phyloP scores from a whole-genome alignment of 2,329 filamentous ascomycete genomes.

The Dactylellina haptotyla region DNA sequence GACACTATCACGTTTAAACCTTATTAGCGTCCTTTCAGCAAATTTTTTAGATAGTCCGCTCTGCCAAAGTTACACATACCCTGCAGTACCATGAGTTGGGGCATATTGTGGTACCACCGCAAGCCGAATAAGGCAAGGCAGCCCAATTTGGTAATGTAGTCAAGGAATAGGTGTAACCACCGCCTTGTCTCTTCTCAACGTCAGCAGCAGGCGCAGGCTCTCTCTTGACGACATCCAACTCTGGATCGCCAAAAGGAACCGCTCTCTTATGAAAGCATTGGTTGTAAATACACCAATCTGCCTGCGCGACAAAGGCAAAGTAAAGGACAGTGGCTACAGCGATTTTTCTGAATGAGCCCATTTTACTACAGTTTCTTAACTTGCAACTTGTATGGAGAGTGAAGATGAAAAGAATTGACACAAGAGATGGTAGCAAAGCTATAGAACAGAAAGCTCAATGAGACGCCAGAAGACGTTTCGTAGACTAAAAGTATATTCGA shows the following conservation, averaged over 20 bases:
- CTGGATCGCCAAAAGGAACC: not conserved
- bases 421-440: too few species aligned
- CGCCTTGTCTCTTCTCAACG: slow-evolving; percentile 14
- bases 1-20: slow-evolving; percentile 8
- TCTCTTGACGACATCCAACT: slow-evolving; percentile 9
- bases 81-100: slow-evolving; percentile 12
- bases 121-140: slow-evolving; percentile 11
- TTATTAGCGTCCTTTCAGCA: not conserved
- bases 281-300: slow-evolving; percentile 9
- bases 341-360: not conserved
- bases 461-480: too few species aligned
- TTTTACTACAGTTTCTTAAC: not conserved
- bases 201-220: not conserved
- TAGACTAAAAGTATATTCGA: not conserved
- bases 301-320: not conserved
- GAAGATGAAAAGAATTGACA: not conserved
- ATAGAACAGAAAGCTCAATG: too few species aligned
- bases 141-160: slow-evolving; percentile 15
- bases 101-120: slow-evolving; percentile 19
- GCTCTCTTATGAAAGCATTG: not conserved
- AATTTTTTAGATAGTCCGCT: not conserved
- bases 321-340: not conserved
- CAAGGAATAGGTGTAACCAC: slow-evolving; percentile 10
- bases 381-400: not conserved
- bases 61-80: not conserved